phyloP scores from a whole-genome alignment of 108 stramenopile species.

The Mediolabrus comicus region DNA sequence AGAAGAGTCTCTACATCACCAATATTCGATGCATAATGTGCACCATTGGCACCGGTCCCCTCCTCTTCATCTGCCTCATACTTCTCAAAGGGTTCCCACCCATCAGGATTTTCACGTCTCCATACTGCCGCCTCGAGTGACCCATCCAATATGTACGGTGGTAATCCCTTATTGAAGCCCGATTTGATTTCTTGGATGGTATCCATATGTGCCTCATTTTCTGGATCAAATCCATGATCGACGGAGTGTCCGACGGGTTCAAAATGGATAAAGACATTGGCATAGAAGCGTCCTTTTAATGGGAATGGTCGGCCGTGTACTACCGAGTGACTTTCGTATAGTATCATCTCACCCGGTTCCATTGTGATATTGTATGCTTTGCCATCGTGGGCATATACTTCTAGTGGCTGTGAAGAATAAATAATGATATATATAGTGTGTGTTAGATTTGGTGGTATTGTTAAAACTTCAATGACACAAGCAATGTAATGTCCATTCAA shows the following conservation, averaged over 20 bases:
- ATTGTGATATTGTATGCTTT: constrained; percentile 77
- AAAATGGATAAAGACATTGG: constrained; percentile 79
- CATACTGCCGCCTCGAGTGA: constrained; percentile 51
- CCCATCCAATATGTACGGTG: constrained; percentile 53
- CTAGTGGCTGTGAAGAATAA: constrained; percentile 58
- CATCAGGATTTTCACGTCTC: constrained; percentile 37
- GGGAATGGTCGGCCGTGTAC: constrained; percentile 92
- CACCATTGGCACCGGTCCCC: constrained; percentile 3
- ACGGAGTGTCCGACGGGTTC: constrained; percentile 55
- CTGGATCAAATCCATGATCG: constrained; percentile 29
- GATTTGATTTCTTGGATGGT: constrained; percentile 8
- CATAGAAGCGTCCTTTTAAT: constrained; percentile 77
- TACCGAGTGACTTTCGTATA: constrained; percentile 89
- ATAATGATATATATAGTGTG: too few relatives aligned
- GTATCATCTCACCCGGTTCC: constrained; percentile 87
- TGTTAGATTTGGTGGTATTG: too few relatives aligned
- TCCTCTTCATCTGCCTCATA: constrained; percentile 15
- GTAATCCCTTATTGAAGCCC: constrained; percentile 27
- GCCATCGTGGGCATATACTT: constrained; percentile 91
- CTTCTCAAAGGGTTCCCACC: constrained; percentile 31
- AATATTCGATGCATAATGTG: constrained; percentile 5
- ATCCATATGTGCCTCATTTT: constrained; percentile 2
- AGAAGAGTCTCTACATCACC: background rate
- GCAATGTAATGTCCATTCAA: background rate
- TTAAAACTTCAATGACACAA: too few relatives aligned